A percentile compares a stretch with the other conserved stretches of the same genome.
These are phyloP conservation scores for Termitomyces sp. DNA, from an alignment of 768 basidiomycete genomes.

Conservation along the genomic window DNA sequence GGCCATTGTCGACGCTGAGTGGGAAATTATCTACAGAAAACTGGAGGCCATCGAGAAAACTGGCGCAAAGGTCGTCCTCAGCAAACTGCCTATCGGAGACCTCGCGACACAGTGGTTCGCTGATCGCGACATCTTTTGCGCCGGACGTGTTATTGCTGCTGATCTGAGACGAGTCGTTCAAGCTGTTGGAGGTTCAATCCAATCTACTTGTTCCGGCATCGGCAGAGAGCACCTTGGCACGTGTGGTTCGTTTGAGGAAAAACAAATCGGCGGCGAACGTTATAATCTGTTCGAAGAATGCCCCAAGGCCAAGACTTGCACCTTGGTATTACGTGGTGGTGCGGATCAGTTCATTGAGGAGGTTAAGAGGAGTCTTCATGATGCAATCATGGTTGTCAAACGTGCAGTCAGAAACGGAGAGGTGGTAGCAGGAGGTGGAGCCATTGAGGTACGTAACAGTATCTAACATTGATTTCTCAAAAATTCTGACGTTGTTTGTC, in stretches of 20 bases:
- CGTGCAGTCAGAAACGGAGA: constrained; percentile 93
- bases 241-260: constrained; percentile 91
- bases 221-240: constrained; percentile 83
- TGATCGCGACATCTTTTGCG: constrained; percentile 97
- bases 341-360: constrained; percentile 99
- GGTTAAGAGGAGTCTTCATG: constrained; percentile 94
- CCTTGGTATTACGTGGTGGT: constrained; percentile 88
- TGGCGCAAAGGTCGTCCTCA: constrained; percentile 95
- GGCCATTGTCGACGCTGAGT: constrained; percentile 98
- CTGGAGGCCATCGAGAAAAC: constrained; percentile 93
- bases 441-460: constrained; percentile 68
- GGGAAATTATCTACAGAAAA: constrained; percentile 99
- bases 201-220: constrained; percentile 95
- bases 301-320: constrained; percentile 92
- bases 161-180: constrained; percentile 94
- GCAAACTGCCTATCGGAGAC: constrained; percentile 97
- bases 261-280: constrained; percentile 93
- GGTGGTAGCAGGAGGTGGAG: constrained; percentile 96
- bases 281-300: constrained; percentile 95
- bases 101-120: constrained; percentile 99
- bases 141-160: constrained; percentile 85
- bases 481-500: constrained; percentile 2
- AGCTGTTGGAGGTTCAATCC: constrained; percentile 91
- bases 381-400: constrained; percentile 99
- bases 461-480: not conserved